Evolutionary conservation across 345 rosid species (phyloP).

Genomic region (Heritiera fomes): DNA sequence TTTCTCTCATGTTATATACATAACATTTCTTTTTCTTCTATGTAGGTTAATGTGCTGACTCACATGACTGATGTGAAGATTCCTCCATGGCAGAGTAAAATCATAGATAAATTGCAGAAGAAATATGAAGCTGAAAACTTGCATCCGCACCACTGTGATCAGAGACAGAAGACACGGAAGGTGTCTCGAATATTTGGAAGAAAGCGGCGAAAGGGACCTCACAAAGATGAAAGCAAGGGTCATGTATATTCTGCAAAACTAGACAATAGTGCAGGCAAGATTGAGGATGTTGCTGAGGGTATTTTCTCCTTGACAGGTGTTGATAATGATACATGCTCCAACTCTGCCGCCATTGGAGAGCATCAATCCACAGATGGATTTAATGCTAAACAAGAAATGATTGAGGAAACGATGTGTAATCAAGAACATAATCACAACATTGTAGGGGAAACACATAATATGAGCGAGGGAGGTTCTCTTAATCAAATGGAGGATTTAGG

Average conservation of each 20-base stretch:
- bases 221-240: constrained; percentile 15
- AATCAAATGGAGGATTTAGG: constrained; percentile 18
- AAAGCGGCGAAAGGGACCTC: constrained; percentile 21
- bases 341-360: constrained; percentile 15
- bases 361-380: constrained; percentile 6
- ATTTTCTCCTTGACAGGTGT: not conserved
- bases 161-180: constrained; percentile 22
- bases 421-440: constrained; percentile 5
- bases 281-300: constrained; percentile 10
- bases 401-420: constrained; percentile 7
- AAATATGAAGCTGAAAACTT: constrained; percentile 37
- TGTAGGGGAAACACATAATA: not conserved
- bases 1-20: not conserved
- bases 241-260: constrained; percentile 17
- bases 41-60: constrained; percentile 56
- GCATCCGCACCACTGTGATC: constrained; percentile 13
- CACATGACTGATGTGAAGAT: constrained; percentile 45
- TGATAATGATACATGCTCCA: not conserved
- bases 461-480: constrained; percentile 4
- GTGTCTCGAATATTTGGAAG: constrained; percentile 15
- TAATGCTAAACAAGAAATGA: not conserved
- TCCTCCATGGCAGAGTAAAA: constrained; percentile 35
- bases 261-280: not conserved
- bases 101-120: constrained; percentile 35
- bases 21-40: constrained; percentile 1